A percentile compares a stretch with the other conserved stretches of the same genome.
These are phyloP conservation scores for Paralagenidium karlingii DNA, from an alignment of 352 stramenopile genomes.

Conservation along the genomic window DNA sequence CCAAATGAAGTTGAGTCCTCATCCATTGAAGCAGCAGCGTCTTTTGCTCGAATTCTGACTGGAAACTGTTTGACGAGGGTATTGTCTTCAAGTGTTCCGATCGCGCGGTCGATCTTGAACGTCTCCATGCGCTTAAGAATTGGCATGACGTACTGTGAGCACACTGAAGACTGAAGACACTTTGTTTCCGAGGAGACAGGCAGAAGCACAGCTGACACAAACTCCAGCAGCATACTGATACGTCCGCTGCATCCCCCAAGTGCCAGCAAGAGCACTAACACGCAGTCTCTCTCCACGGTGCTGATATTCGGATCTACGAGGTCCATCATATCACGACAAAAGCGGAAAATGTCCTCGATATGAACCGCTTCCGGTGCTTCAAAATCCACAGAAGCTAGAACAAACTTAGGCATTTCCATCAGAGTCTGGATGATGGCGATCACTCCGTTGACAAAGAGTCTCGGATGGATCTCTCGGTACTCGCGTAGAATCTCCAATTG, in stretches of 20 bases:
- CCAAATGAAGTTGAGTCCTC: constrained; percentile 1
- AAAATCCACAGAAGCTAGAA: constrained; percentile 12
- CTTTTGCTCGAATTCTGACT: constrained; percentile 23
- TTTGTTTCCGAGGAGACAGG: too few species aligned
- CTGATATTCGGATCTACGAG: constrained; percentile 1
- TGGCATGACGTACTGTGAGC: too few species aligned
- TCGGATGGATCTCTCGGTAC: constrained; percentile 22
- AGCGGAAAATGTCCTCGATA: constrained; percentile 28
- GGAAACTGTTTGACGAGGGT: constrained; percentile 26
- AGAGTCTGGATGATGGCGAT: constrained; percentile 37
- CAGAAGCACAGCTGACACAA: constrained; percentile 9
- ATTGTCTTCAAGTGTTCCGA: constrained; percentile 32
- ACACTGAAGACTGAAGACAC: too few species aligned
- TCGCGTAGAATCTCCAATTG: constrained; percentile 57
- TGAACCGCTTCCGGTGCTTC: constrained; percentile 18
- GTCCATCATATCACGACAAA: constrained; percentile 25
- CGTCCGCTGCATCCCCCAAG: constrained; percentile 45
- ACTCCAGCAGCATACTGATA: constrained; percentile 34
- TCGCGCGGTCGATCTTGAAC: constrained; percentile 35
- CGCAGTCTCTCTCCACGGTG: constrained; percentile 14
- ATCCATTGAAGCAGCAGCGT: constrained; percentile 1
- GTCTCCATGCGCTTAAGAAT: constrained; percentile 22
- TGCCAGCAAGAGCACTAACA: constrained; percentile 32
- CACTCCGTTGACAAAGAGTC: constrained; percentile 34
- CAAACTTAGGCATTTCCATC: constrained; percentile 43